Conservation (phyloP, 1,139 yeast genomes). For the Debaryomyces coudertii region DNA sequence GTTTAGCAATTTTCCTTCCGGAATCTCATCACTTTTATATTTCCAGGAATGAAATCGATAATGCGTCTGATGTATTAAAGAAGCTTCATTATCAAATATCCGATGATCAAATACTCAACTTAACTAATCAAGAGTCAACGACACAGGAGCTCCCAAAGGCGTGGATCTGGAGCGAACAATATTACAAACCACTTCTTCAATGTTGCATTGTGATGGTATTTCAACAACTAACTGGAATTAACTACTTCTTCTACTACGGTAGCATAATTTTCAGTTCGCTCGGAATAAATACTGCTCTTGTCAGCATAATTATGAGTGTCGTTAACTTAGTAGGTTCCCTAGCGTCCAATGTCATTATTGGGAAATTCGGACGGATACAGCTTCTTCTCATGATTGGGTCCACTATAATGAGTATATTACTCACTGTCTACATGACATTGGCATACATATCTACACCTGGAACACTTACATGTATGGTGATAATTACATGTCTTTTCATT, state of each 20-base stretch:
- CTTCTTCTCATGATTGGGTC: constrained; percentile 10
- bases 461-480: constrained; percentile 2
- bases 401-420: constrained; percentile 4
- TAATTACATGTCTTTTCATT: constrained; percentile 22
- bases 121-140: neutral
- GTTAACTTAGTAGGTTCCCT: constrained; percentile 22
- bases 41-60: constrained; percentile 2
- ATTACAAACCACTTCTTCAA: constrained; percentile 7
- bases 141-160: constrained; percentile 3
- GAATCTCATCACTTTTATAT: constrained; percentile 9
- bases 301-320: constrained; percentile 18
- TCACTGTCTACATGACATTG: constrained; percentile 6
- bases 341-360: constrained; percentile 15
- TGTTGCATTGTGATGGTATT: constrained; percentile 30
- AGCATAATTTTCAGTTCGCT: constrained; percentile 21
- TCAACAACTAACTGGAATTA: constrained; percentile 41
- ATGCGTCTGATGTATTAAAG: neutral
- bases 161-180: neutral
- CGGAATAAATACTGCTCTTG: constrained; percentile 7
- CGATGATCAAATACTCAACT: neutral
- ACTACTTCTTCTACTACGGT: constrained; percentile 38
- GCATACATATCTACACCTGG: neutral
- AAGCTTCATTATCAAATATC: neutral
- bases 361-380: constrained; percentile 1
- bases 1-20: constrained; percentile 6